Evolutionary conservation across 768 basidiomycete species (phyloP), one percentile per base, ranked within the genome.

Genomic region (Auricularia heimuer): DNA sequence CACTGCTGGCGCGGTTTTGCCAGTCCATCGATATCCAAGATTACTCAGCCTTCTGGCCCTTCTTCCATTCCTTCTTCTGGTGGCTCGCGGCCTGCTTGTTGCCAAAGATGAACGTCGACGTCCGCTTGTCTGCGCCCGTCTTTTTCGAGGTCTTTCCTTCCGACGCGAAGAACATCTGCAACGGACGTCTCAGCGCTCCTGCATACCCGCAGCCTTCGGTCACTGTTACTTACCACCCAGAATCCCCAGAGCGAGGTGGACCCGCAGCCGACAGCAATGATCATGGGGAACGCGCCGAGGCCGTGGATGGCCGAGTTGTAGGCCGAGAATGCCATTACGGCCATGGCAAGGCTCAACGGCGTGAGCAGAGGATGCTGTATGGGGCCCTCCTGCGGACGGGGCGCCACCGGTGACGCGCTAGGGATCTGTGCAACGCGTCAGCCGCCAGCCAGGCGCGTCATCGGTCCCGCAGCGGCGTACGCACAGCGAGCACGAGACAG

Each of bases 101-200:
- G 2, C 88, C 84, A 71, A 93, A 93, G 24, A 92, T 76, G 73
- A 92, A 92, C 3, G 85, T 71, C 16, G 89, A 91, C 3, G 90
- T 93, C 67, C 83, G 84, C 70, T 92, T 92, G 75, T 92, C 89
- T 21, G 89, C 86, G 18, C 90, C 91, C 4, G 90, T 92, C 69
- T 83, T 88, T 71, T 82, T 84, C 37, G 89, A 90, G 60, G 82
- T 73, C 45, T 76, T 71, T 33, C 81, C 80, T 47, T 83, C 81
- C 70, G 92, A 51, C 24, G 56, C 56, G 69, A 24, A 68, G 54
- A 60, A 60, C 56, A 68, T 67, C 67, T 68, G 21, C 11, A 39
- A 7, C 33, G 18, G 6, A 16, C 35, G 42, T 44, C 16, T 6
- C 1, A 11, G 36, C n/a, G 44, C 47, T 51, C 6, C 18, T 4